Evolutionary conservation across 2,329 filamentous ascomycete species (phyloP).

Genomic region (Leptodontidium sp.): DNA sequence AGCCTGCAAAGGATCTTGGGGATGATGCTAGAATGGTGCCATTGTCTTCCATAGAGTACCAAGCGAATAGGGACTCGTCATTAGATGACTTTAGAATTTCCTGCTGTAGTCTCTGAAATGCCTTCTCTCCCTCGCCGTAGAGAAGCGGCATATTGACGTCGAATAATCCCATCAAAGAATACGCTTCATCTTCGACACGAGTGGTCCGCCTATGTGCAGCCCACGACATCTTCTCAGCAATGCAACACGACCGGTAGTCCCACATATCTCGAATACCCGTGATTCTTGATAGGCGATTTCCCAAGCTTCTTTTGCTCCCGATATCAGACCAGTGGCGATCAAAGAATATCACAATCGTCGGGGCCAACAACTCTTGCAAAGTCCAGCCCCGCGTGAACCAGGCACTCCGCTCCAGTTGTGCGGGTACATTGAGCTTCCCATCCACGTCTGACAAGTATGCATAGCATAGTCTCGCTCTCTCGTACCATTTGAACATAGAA

Average conservation of each 20-base stretch:
- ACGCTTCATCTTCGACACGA: constrained; percentile 45
- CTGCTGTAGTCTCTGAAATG: constrained; percentile 48
- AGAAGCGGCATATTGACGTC: constrained; percentile 48
- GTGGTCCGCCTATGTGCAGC: constrained; percentile 46
- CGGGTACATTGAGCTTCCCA: background rate
- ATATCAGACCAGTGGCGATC: constrained; percentile 35
- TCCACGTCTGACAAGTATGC: constrained; percentile 23
- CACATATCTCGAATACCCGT: constrained; percentile 19
- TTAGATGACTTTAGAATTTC: constrained; percentile 47
- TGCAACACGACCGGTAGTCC: constrained; percentile 30
- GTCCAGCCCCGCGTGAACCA: constrained; percentile 33
- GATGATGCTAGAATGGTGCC: background rate
- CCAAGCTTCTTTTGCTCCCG: constrained; percentile 32
- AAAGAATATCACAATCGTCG: constrained; percentile 39
- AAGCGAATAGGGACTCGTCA: constrained; percentile 49
- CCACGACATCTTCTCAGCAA: constrained; percentile 50
- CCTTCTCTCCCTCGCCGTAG: constrained; percentile 48
- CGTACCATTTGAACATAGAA: constrained; percentile 27
- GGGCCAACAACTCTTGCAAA: constrained; percentile 30
- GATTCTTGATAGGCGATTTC: constrained; percentile 12
- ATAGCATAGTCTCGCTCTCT: constrained; percentile 20
- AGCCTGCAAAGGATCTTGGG: background rate
- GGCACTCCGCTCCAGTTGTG: background rate
- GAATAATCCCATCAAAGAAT: constrained; percentile 49
- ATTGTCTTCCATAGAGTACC: constrained; percentile 22